These are phyloP conservation scores for Kwoniella shivajii DNA, from an alignment of 1,284 basidiomycete genomes.

Conservation along the genomic window DNA sequence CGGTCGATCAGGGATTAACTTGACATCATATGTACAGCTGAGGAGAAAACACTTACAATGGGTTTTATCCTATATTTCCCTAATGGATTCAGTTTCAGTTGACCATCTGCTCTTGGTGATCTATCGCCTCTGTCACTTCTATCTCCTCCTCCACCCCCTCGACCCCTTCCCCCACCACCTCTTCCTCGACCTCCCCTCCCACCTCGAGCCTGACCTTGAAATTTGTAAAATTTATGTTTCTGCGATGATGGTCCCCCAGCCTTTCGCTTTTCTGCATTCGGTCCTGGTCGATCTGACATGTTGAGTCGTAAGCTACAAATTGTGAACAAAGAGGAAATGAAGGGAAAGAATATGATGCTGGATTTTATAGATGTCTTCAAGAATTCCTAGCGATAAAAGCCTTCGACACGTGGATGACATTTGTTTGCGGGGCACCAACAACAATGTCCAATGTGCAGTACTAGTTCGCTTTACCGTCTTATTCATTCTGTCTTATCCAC, in stretches of 20 bases:
- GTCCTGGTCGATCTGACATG: constrained; percentile 9
- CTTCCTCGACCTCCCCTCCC: constrained; percentile 22
- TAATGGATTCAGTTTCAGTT: constrained; percentile 20
- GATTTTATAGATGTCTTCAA: too few species aligned
- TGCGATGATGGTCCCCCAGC: constrained; percentile 10
- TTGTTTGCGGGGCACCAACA: too few species aligned
- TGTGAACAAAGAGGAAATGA: too few species aligned
- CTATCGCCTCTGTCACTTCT: neutral
- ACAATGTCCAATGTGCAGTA: too few species aligned
- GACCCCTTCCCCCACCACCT: constrained; percentile 11
- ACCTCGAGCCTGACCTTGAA: constrained; percentile 14
- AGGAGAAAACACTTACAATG: constrained; percentile 19
- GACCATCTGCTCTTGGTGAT: constrained; percentile 1
- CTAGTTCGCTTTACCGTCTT: too few species aligned
- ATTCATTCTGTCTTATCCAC: too few species aligned
- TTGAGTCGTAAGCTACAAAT: too few species aligned
- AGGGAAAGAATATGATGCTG: too few species aligned
- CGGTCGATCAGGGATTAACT: constrained; percentile 6
- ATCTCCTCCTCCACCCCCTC: constrained; percentile 10
- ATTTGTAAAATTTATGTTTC: constrained; percentile 36
- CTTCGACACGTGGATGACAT: too few species aligned
- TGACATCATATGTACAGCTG: neutral
- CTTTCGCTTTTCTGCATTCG: constrained; percentile 5
- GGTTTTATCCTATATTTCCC: constrained; percentile 31
- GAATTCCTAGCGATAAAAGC: too few species aligned